A percentile compares a stretch with the other conserved stretches of the same genome.
phyloP scores from a whole-genome alignment of 1,284 basidiomycete species.

The Cystobasidium sp. region DNA sequence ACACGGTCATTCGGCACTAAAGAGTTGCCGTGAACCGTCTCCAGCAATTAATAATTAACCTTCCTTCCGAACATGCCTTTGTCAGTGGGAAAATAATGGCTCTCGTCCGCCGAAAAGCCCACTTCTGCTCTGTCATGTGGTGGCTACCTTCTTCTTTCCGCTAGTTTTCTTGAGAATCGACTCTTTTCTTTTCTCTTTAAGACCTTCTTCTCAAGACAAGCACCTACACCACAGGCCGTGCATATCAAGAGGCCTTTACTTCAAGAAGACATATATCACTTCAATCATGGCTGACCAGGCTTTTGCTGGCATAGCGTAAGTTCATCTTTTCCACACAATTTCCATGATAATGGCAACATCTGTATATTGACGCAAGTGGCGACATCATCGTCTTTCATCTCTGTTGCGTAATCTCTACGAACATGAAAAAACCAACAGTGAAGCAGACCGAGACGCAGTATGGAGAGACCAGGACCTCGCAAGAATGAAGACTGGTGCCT shows the following conservation, averaged over 20 bases:
- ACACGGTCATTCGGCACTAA: conserved; percentile 10
- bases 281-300: conserved; percentile 5
- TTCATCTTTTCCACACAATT: background rate
- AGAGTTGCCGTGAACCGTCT: background rate
- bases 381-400: background rate
- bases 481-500: background rate
- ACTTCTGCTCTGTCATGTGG: too few species aligned
- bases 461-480: conserved; percentile 27
- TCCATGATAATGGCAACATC: background rate
- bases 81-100: background rate
- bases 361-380: conserved; percentile 15
- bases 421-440: background rate
- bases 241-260: background rate
- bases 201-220: too few species aligned
- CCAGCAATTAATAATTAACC: background rate
- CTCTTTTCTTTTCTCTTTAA: too few species aligned
- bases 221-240: too few species aligned
- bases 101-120: conserved; percentile 10
- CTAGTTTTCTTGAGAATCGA: too few species aligned
- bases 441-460: conserved; percentile 24
- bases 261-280: background rate
- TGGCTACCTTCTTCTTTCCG: too few species aligned
- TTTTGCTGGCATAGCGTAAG: conserved; percentile 11
- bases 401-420: background rate
- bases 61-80: background rate